Evolutionary conservation across 192 early-diverging fungal species (phyloP).

Genomic region (Entomortierella beljakovae): DNA sequence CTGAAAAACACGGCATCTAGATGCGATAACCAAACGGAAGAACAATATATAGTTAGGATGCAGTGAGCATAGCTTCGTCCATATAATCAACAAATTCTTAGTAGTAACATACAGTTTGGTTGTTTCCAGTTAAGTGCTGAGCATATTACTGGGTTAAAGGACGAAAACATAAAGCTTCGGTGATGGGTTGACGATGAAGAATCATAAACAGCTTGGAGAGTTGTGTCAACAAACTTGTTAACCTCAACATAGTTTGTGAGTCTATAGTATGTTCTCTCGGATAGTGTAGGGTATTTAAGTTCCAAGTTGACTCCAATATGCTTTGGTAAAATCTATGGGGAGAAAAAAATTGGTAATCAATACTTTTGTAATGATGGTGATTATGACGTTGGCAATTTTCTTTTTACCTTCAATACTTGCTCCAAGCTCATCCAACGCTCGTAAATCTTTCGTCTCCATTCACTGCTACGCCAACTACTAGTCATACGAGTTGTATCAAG

Average conservation of each 20-base stretch:
- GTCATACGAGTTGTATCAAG: constrained; percentile 25
- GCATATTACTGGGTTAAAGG: constrained; percentile 92
- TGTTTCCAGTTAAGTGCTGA: constrained; percentile 99
- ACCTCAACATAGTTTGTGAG: constrained; percentile 75
- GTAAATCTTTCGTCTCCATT: constrained; percentile 51
- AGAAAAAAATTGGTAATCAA: not conserved
- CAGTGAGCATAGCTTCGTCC: too few relatives aligned
- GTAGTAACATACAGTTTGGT: constrained; percentile 89
- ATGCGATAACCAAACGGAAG: not conserved
- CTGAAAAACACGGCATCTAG: constrained; percentile 92
- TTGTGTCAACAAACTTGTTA: constrained; percentile 89
- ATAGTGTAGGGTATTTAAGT: constrained; percentile 86
- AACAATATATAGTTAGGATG: not conserved
- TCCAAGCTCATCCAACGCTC: constrained; percentile 70
- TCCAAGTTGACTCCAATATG: constrained; percentile 88
- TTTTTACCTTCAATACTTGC: constrained; percentile 83
- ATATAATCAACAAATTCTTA: too few relatives aligned
- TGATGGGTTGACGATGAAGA: constrained; percentile 60
- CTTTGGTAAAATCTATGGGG: constrained; percentile 69
- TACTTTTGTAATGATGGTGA: too few relatives aligned
- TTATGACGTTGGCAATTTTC: too few relatives aligned
- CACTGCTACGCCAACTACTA: constrained; percentile 27
- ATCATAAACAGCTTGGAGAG: constrained; percentile 90
- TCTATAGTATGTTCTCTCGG: constrained; percentile 63
- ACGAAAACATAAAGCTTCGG: constrained; percentile 79